Evolutionary conservation across 352 stramenopile genomes (phyloP).

Genomic region (Pilasporangium apinafurcum): DNA sequence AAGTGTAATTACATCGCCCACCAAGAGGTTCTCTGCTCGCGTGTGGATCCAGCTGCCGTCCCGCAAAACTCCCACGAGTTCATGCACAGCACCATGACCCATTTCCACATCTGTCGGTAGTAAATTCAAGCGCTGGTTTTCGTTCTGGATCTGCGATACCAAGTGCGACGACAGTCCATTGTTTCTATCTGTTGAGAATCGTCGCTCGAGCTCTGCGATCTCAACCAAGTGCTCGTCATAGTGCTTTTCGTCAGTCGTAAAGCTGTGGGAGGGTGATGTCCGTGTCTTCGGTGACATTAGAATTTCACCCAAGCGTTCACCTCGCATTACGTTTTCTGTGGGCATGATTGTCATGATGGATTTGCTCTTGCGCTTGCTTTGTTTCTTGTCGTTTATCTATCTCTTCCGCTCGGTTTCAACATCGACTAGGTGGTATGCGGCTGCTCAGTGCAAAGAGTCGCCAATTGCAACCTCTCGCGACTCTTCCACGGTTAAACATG

Average conservation of each 20-base stretch:
- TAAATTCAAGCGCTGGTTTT: conserved; percentile 24
- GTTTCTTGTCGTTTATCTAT: no score
- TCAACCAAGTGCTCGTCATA: conserved; percentile 41
- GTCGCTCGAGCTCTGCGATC: conserved; percentile 38
- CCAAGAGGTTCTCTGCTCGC: conserved; percentile 42
- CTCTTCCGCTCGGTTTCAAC: no score
- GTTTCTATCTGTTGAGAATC: conserved; percentile 23
- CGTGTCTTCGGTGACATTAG: background rate
- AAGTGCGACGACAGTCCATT: conserved; percentile 16
- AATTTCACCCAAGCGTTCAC: no score
- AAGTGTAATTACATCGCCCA: conserved; percentile 38
- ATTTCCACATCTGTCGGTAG: conserved; percentile 37
- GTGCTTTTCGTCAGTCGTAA: conserved; percentile 7
- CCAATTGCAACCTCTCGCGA: no score
- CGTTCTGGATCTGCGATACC: conserved; percentile 19
- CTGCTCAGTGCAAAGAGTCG: no score
- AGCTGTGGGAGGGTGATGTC: background rate
- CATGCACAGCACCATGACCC: conserved; percentile 42
- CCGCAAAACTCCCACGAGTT: conserved; percentile 45
- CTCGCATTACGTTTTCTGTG: background rate
- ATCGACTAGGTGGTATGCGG: no score
- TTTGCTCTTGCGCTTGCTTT: no score
- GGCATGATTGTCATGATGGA: background rate
- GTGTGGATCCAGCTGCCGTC: conserved; percentile 53
- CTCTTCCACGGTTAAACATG: no score